A percentile compares a stretch with the other conserved stretches of the same genome.
Evolutionary conservation across 805 yeast genomes (phyloP).

Genomic region (Wickerhamiella azyma): DNA sequence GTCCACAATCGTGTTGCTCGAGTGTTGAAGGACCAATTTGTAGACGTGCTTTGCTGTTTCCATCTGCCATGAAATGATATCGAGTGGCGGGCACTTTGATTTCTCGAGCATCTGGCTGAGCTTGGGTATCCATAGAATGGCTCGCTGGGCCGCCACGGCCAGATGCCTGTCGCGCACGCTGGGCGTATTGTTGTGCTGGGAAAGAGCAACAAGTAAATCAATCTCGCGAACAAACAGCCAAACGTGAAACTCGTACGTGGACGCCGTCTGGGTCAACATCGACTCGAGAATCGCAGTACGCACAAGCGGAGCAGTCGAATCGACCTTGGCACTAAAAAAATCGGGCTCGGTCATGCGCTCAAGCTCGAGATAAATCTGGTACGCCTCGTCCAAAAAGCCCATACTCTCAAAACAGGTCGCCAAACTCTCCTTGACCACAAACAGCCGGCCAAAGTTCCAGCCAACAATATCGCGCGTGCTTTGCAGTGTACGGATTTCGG

Average conservation of each 20-base stretch:
- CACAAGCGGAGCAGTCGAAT: slow-evolving; percentile 7
- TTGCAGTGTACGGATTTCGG: slow-evolving; percentile 29
- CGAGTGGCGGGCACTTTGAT: not conserved
- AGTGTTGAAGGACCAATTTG: not conserved
- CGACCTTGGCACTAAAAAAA: slow-evolving; percentile 13
- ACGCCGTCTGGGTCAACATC: slow-evolving; percentile 26
- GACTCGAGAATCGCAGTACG: slow-evolving; percentile 19
- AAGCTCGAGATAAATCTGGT: slow-evolving; percentile 37
- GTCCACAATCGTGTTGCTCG: slow-evolving; percentile 21
- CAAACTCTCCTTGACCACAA: slow-evolving; percentile 36
- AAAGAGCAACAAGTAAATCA: slow-evolving; percentile 21
- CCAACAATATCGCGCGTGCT: slow-evolving; percentile 27
- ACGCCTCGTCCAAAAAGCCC: slow-evolving; percentile 47
- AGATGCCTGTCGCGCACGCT: slow-evolving; percentile 23
- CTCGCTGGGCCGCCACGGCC: slow-evolving; percentile 9
- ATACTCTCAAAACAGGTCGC: slow-evolving; percentile 42
- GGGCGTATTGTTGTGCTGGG: slow-evolving; percentile 17
- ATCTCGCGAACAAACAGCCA: slow-evolving; percentile 28
- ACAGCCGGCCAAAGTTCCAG: slow-evolving; percentile 34
- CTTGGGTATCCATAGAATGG: slow-evolving; percentile 6
- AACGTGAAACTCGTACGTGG: slow-evolving; percentile 29
- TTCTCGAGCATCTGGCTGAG: slow-evolving; percentile 2
- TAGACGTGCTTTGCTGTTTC: slow-evolving; percentile 6
- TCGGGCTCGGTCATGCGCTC: slow-evolving; percentile 23
- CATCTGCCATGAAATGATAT: slow-evolving; percentile 8